Evolutionary conservation across 768 basidiomycete genomes (phyloP).

Genomic region (Lepiota brunneoincarnata): DNA sequence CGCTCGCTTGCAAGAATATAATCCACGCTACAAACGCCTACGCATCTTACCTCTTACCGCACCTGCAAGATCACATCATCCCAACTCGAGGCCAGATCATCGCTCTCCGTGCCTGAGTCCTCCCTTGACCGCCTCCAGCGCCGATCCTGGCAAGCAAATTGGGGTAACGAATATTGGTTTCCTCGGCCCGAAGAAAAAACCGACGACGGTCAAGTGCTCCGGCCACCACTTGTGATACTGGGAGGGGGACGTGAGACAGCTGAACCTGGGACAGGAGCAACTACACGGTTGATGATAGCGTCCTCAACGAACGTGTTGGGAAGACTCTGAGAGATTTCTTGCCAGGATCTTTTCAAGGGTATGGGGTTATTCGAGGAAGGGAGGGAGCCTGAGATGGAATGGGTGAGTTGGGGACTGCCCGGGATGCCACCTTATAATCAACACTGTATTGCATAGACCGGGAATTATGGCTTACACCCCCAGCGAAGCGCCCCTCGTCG

Average conservation of each 20-base stretch:
- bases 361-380: slow-evolving; percentile 42
- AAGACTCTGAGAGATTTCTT: slow-evolving; percentile 55
- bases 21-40: slow-evolving; percentile 90
- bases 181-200: slow-evolving; percentile 45
- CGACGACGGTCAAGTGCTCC: slow-evolving; percentile 22
- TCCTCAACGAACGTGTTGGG: slow-evolving; percentile 45
- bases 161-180: slow-evolving; percentile 79
- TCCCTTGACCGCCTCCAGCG: slow-evolving; percentile 36
- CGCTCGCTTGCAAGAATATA: slow-evolving; percentile 56
- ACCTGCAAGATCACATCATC: slow-evolving; percentile 41
- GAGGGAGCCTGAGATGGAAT: slow-evolving; percentile 72
- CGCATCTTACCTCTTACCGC: slow-evolving; percentile 70
- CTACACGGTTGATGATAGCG: slow-evolving; percentile 58
- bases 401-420: slow-evolving; percentile 46
- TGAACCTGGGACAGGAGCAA: slow-evolving; percentile 43
- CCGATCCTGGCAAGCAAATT: slow-evolving; percentile 45
- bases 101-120: slow-evolving; percentile 37
- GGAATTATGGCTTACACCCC: slow-evolving; percentile 79
- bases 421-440: not conserved
- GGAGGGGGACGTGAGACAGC: slow-evolving; percentile 62
- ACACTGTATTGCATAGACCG: slow-evolving; percentile 68
- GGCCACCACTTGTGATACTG: slow-evolving; percentile 60
- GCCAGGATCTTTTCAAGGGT: slow-evolving; percentile 49
- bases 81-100: slow-evolving; percentile 73
- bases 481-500: slow-evolving; percentile 62